Evolutionary conservation across 2,329 filamentous ascomycete genomes (phyloP), one percentile per base, ranked within the genome.

Genomic region (Coniochaeta pulveracea): DNA sequence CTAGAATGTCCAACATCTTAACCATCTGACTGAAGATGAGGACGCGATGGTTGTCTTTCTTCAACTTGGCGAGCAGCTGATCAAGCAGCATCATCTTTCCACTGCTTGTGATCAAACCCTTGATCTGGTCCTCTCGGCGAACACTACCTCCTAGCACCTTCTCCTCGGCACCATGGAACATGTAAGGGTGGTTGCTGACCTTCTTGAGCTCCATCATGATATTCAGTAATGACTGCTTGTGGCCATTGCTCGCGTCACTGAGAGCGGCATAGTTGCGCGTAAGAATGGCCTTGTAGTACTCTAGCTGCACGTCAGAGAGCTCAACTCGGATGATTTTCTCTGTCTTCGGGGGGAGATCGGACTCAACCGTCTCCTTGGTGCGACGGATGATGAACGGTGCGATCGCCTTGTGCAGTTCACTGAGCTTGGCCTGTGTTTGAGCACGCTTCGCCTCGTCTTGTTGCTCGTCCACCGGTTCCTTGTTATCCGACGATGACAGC

Each of bases 201-300:
- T 98, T 98, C 65, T 98, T 98, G 49, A 98, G 59, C 56, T 98
- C 91, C 91, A 98, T 98, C 76, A 98, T 95, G 54, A 98, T 91
- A 57, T 98, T 98, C 42, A 98, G 64, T 10, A 98, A 63, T 0
- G 89, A 96, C 44, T 93, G 89, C 57, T 94, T 96, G 55, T 93
- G 85, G 5, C 89, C 91, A 39, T 76, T 85, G 27, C 80, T 79
- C 28, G 86, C 89, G 49, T 94, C 84, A 47, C 93, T 94, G 19
- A 98, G 69, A 3, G 89, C 91, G 19, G 86, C 78, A 49, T 98
- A 98, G 52, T 98, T 98, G 48, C 89, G 80, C 0, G 91, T 96
- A 16, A 98, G 67, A 38, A 98, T 96, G 50, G 96, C 96, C 61
- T 96, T 96, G 66, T 98, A 98, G 56, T 95, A 96, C 43, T 98